phyloP scores from a whole-genome alignment of 805 yeast genomes.

The Lipomyces yamadae region DNA sequence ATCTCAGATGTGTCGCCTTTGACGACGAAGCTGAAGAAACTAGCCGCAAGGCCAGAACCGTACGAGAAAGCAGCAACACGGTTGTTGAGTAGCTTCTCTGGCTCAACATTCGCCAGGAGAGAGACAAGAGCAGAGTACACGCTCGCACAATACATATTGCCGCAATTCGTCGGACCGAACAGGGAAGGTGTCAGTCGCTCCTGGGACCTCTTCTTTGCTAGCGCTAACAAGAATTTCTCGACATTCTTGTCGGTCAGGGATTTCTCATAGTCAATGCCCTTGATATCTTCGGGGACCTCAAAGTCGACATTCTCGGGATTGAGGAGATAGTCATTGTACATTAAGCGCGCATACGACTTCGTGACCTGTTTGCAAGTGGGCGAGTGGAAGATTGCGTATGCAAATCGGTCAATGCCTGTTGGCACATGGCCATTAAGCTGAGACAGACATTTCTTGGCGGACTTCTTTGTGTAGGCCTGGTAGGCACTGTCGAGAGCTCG shows the following conservation, averaged over 20 bases:
- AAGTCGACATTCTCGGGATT: conserved; percentile 57
- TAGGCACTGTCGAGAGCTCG: conserved; percentile 90
- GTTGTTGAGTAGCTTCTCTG: conserved; percentile 75
- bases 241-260: conserved; percentile 77
- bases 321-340: conserved; percentile 83
- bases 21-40: conserved; percentile 78
- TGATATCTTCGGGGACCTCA: conserved; percentile 57
- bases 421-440: conserved; percentile 52
- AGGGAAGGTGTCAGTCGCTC: conserved; percentile 80
- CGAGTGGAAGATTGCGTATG: conserved; percentile 95
- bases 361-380: conserved; percentile 96
- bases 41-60: conserved; percentile 97
- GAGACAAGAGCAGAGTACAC: conserved; percentile 87
- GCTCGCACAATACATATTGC: conserved; percentile 97
- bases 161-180: conserved; percentile 91
- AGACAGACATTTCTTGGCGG: conserved; percentile 57
- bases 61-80: conserved; percentile 93
- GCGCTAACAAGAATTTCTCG: conserved; percentile 82
- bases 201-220: conserved; percentile 70
- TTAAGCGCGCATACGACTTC: conserved; percentile 89
- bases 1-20: conserved; percentile 79
- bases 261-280: conserved; percentile 68
- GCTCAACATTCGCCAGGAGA: conserved; percentile 72
- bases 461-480: conserved; percentile 78
- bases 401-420: conserved; percentile 71